These are phyloP conservation scores for Barnettozyma vustinii DNA, from an alignment of 805 yeast genomes.

Conservation along the genomic window DNA sequence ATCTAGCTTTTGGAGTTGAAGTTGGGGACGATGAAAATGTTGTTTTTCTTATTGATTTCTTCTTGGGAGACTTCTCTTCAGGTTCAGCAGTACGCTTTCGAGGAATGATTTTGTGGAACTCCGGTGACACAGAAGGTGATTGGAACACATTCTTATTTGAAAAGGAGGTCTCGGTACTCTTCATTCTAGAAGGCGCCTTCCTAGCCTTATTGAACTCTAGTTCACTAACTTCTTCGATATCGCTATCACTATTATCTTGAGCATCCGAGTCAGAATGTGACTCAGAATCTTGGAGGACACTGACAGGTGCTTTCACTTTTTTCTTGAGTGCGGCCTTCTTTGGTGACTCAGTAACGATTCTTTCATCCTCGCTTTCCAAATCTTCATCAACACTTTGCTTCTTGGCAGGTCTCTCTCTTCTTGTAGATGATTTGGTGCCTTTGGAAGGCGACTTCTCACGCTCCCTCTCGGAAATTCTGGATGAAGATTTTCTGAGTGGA, in stretches of 20 bases:
- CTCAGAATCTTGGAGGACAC: background rate
- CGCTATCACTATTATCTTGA: constrained; percentile 5
- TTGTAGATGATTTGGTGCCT: background rate
- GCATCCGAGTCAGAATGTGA: background rate
- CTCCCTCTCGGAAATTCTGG: background rate
- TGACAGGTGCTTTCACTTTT: background rate
- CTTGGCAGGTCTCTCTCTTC: background rate
- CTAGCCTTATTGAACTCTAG: constrained; percentile 4
- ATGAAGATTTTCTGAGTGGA: constrained; percentile 6
- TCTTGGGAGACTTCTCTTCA: constrained; percentile 10
- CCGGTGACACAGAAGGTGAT: constrained; percentile 18
- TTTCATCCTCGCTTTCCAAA: background rate
- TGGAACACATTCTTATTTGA: constrained; percentile 34
- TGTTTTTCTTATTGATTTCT: constrained; percentile 16
- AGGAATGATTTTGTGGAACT: constrained; percentile 19
- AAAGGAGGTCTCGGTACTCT: constrained; percentile 24
- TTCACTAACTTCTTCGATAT: constrained; percentile 3
- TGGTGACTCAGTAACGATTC: background rate
- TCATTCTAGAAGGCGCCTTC: constrained; percentile 7
- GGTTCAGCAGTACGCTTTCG: constrained; percentile 20
- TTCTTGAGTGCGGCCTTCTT: background rate
- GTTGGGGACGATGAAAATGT: constrained; percentile 26
- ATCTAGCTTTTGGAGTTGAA: background rate
- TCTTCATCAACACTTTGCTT: background rate
- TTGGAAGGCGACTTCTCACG: constrained; percentile 6